These are phyloP conservation scores for Calocybe cyanea DNA, from an alignment of 768 basidiomycete species.

Conservation along the genomic window DNA sequence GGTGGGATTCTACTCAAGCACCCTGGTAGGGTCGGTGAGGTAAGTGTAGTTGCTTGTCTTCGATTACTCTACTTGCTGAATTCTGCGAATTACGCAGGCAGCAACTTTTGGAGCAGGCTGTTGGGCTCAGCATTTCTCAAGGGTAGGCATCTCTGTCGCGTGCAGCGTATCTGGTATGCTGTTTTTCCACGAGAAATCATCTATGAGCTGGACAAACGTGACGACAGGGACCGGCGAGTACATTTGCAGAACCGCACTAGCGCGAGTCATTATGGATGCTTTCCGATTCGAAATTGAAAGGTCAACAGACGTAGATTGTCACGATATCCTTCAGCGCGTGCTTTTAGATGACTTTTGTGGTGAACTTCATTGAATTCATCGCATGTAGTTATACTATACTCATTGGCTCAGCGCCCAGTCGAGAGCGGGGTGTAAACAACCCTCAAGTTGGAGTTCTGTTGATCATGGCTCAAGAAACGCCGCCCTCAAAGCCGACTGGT, in stretches of 20 bases:
- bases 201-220: not conserved
- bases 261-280: slow-evolving; percentile 49
- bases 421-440: slow-evolving; percentile 33
- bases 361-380: slow-evolving; percentile 25
- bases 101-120: slow-evolving; percentile 73
- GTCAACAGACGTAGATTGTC: slow-evolving; percentile 43
- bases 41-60: slow-evolving; percentile 20
- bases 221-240: slow-evolving; percentile 67
- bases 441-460: slow-evolving; percentile 63
- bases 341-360: slow-evolving; percentile 50
- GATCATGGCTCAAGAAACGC: too few relatives aligned
- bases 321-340: slow-evolving; percentile 44
- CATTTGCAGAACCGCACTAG: slow-evolving; percentile 56
- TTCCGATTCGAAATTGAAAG: slow-evolving; percentile 21
- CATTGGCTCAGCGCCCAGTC: slow-evolving; percentile 29
- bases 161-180: slow-evolving; percentile 66
- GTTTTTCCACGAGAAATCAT: not conserved
- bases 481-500: slow-evolving; percentile 44
- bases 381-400: slow-evolving; percentile 3
- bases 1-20: slow-evolving; percentile 78
- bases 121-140: slow-evolving; percentile 50
- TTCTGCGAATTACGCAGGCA: slow-evolving; percentile 39
- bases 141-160: slow-evolving; percentile 37
- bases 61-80: not conserved
- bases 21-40: slow-evolving; percentile 75